Base-by-base conservation (phyloP, 2,329 filamentous ascomycete genomes). In the Stagonosporopsis vannaccii region DNA sequence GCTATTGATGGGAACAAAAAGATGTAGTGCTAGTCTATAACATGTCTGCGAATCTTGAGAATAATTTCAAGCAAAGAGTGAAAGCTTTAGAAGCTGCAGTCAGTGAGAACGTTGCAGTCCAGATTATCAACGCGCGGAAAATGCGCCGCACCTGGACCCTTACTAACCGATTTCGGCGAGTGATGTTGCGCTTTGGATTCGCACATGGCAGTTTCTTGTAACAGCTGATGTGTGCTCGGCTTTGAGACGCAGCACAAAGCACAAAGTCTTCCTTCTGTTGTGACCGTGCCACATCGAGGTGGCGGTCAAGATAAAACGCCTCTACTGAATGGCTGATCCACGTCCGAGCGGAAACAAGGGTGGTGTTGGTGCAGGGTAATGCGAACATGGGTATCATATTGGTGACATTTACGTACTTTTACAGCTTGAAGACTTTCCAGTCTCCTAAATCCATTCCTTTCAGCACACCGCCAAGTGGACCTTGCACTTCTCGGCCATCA, bases 401-500 rank as follows among this genome's bases (percentile, higher is more conserved):
- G 25, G 46, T 44, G 41, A 55, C 51, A 25, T 62, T 56, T 54
- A 56, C 39, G 42, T 44, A 51, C 46, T 47, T 49, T 69, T 60
- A 88, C 44, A 88, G 72, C 71, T 87, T 88, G 72, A 84, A 81
- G 6, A 87, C 82, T 33, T 78, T 77, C 83, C 85, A 87, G 23
- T 77, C 83, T 48, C 80, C 81, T 45, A 82, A 76, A 65, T 85
- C 78, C 70, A 96, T 76, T 41, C 80, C 78, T 2, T 82, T 84
- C 19, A 93, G 75, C 2, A 92, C 73, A 0, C 93, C 93, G 6
- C 85, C 84, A 0, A 97, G 77, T 0, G 85, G 82, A 0, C 93
- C 93, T 69, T 97, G 92, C 11, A 85, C 80, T 76, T 96, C 90
- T 54, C 80, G 79, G 0, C 92, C 91, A 25, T 84, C 83, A 11